A percentile compares a stretch with the other conserved stretches of the same genome.
Evolutionary conservation across 225 moss, liverwort and hornwort species (phyloP).

Genomic region (Bryoerythrophyllum caledonicum): DNA sequence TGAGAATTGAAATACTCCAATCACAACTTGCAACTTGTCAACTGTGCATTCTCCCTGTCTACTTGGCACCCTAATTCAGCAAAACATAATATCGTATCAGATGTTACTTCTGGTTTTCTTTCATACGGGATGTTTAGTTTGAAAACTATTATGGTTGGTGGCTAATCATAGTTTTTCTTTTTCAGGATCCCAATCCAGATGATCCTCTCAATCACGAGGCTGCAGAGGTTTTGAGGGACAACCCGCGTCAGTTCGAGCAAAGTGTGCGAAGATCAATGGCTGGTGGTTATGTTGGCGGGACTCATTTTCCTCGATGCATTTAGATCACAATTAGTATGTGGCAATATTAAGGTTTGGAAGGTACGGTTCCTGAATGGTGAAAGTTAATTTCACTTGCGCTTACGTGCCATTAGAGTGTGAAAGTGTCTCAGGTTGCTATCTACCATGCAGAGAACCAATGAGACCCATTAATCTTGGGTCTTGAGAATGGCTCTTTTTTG

Average conservation of each 20-base stretch:
- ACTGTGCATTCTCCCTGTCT: not conserved
- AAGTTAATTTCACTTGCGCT: conserved; percentile 29
- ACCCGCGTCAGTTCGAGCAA: conserved; percentile 91
- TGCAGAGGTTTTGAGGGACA: conserved; percentile 94
- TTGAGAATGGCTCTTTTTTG: conserved; percentile 24
- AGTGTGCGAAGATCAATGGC: conserved; percentile 93
- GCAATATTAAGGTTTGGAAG: conserved; percentile 32
- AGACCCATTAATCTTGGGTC: conserved; percentile 16
- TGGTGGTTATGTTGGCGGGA: conserved; percentile 93
- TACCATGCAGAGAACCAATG: conserved; percentile 25
- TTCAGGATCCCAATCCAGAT: conserved; percentile 94
- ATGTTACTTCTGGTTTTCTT: not conserved
- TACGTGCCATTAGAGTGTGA: conserved; percentile 33
- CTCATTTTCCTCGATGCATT: conserved; percentile 93
- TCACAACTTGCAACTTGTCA: no score
- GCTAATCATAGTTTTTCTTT: conserved; percentile 11
- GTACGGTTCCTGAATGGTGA: conserved; percentile 25
- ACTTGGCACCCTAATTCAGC: not conserved
- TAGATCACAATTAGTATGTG: conserved; percentile 22
- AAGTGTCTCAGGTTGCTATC: conserved; percentile 35
- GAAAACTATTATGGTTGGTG: not conserved
- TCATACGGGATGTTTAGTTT: not conserved
- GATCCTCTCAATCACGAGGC: conserved; percentile 98
- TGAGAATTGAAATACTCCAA: not conserved
- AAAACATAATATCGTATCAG: not conserved